Evolutionary conservation across 108 stramenopile species (phyloP), one percentile per base, ranked within the genome.

Genomic region (Discostella stelligeroides): DNA sequence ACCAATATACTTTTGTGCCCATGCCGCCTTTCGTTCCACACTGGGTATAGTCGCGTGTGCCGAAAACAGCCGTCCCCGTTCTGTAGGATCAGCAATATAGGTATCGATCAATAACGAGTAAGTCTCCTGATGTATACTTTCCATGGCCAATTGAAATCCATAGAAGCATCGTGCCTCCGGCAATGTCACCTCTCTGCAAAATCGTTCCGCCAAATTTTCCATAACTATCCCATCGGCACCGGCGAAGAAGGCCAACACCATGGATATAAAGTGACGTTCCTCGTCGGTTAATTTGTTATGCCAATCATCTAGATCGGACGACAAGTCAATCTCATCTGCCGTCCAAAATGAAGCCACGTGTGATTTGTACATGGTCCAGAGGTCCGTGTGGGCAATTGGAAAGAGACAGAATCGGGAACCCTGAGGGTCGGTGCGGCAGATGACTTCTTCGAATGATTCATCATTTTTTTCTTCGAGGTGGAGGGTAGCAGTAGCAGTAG

Each of bases 321-420:
- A 91, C 0, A 98, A 86, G 67, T 98, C 97, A 60, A 98, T 95
- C 68, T 98, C 98, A 69, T 98, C 98, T 5, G 95, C 96, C 13
- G 98, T 98, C 98, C 98, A 98, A 61, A 98, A 98, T 41, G 93
- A 96, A 0, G 98, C 98, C 51, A 96, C 96, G 40, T 95, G 91
- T 67, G 97, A 90, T 68, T 98, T 98, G 92, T 98, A 98, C 95
- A 98, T 96, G 49, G 85, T 79, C 98, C 98, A 95, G 1, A 96
- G 73, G 82, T 94, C 97, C 18, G 88, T 66, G 67, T 96, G 84
- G 59, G 88, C 85, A 40, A 97, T 88, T 11, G 97, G 97, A 53
- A 97, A 96, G 23, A 97, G 82, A 10, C 92, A 92, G 74, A 95
- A 97, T 0, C 96, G 85, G 7, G 92, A 86, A 28, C 88, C 86